Conservation (phyloP, 768 basidiomycete genomes). For the Termitomyces sp. region DNA sequence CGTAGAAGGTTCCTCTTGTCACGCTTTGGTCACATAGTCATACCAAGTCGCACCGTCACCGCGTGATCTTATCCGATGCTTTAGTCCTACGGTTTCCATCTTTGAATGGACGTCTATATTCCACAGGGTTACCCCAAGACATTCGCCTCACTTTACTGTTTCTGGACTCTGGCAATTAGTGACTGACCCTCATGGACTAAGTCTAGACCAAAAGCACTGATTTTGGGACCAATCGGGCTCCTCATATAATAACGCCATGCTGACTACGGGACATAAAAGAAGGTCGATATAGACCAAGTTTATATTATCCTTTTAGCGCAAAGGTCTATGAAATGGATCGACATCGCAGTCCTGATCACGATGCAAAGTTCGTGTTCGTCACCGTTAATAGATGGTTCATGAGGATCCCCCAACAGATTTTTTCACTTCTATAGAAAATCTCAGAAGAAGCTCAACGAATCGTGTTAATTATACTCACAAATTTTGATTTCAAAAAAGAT, state of each 20-base stretch:
- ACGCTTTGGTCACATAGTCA: too few relatives aligned
- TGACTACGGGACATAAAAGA: neutral
- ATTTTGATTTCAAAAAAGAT: conserved; percentile 6
- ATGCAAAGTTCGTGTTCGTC: neutral
- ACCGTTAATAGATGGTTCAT: neutral
- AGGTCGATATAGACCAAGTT: neutral
- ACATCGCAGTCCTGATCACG: neutral
- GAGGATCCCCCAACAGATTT: neutral
- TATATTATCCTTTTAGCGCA: neutral
- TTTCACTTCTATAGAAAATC: neutral
- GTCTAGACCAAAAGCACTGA: too few relatives aligned
- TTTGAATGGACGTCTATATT: neutral
- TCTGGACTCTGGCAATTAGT: neutral
- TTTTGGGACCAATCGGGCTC: neutral
- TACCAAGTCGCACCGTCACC: too few relatives aligned
- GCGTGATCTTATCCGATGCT: too few relatives aligned
- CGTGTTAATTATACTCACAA: conserved; percentile 3
- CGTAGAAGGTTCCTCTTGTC: too few relatives aligned
- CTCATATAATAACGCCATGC: neutral
- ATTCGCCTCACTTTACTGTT: neutral
- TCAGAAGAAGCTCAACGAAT: neutral
- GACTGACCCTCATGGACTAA: neutral
- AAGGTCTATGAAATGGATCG: neutral
- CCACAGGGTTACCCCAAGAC: neutral
- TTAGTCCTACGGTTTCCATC: neutral